A percentile compares a stretch with the other conserved stretches of the same genome.
phyloP scores from a whole-genome alignment of 2,329 filamentous ascomycete genomes.

The Decorospora gaudefroyi region DNA sequence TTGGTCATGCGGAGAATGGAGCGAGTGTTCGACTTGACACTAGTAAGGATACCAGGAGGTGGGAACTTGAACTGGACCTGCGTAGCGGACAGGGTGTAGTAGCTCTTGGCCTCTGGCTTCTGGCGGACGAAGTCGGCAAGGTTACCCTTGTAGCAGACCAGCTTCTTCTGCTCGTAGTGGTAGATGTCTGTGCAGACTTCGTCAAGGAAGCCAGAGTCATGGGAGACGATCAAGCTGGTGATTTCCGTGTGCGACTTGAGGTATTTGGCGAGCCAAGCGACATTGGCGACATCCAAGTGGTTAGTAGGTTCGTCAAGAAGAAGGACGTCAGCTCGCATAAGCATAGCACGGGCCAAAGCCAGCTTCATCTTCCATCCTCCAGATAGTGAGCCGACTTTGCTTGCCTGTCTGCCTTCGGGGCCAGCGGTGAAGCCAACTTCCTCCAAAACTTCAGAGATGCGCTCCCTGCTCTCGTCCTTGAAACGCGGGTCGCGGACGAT shows the following conservation, averaged over 20 bases:
- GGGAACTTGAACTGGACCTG: slow-evolving; percentile 98
- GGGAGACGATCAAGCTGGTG: slow-evolving; percentile 94
- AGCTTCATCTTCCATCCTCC: slow-evolving; percentile 99
- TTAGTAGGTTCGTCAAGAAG: slow-evolving; percentile 98
- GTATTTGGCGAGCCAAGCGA: slow-evolving; percentile 94
- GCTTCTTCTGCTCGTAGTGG: slow-evolving; percentile 98
- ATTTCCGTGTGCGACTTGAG: slow-evolving; percentile 95
- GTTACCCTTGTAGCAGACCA: slow-evolving; percentile 83
- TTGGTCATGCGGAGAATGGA: slow-evolving; percentile 95
- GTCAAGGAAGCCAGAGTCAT: slow-evolving; percentile 97
- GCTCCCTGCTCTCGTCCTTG: slow-evolving; percentile 73
- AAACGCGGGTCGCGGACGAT: slow-evolving; percentile 88
- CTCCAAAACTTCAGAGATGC: slow-evolving; percentile 79
- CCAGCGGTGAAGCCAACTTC: slow-evolving; percentile 95
- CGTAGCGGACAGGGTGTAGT: slow-evolving; percentile 91
- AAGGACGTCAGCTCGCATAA: slow-evolving; percentile 94
- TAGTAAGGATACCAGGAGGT: slow-evolving; percentile 87
- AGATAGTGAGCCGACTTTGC: slow-evolving; percentile 91
- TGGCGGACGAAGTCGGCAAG: slow-evolving; percentile 81
- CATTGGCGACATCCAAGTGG: slow-evolving; percentile 94
- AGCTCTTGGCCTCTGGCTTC: slow-evolving; percentile 93
- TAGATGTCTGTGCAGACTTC: slow-evolving; percentile 98
- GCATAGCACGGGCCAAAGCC: slow-evolving; percentile 91
- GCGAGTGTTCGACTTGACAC: slow-evolving; percentile 92
- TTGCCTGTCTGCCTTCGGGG: slow-evolving; percentile 82